Percentiles rank a stretch among this genome's conserved stretches.
These are phyloP conservation scores for Fusarium cicatricum DNA, from an alignment of 2,329 filamentous ascomycete species.

Conservation along the genomic window DNA sequence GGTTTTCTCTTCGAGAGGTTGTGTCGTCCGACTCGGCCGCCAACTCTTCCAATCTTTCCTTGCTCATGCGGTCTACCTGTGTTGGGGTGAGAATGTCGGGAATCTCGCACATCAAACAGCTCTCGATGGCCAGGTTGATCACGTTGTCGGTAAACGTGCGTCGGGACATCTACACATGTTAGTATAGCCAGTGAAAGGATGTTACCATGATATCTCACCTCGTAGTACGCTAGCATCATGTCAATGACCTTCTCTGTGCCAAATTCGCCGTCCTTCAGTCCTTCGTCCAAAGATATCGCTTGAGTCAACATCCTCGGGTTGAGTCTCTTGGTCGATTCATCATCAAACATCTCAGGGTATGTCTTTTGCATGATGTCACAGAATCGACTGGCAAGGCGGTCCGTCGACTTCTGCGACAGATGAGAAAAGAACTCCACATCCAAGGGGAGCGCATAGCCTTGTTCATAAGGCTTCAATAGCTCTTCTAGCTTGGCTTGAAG, in stretches of 20 bases:
- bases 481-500: constrained; percentile 51
- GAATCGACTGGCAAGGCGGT: constrained; percentile 26
- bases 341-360: constrained; percentile 36
- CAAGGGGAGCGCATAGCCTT: constrained; percentile 39
- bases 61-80: constrained; percentile 38
- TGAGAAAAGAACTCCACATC: constrained; percentile 44
- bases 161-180: constrained; percentile 48
- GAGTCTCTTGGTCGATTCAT: neutral
- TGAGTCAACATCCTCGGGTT: constrained; percentile 4
- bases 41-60: constrained; percentile 17
- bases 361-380: constrained; percentile 1
- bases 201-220: constrained; percentile 40
- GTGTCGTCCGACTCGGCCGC: constrained; percentile 14
- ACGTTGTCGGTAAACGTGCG: constrained; percentile 58
- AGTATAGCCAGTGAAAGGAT: neutral
- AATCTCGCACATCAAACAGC: constrained; percentile 54
- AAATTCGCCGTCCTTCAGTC: constrained; percentile 42
- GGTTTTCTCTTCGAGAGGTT: constrained; percentile 4
- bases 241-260: constrained; percentile 53
- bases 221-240: constrained; percentile 55
- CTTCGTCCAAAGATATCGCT: constrained; percentile 6
- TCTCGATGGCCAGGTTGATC: constrained; percentile 57
- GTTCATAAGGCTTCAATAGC: constrained; percentile 48
- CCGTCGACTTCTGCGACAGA: constrained; percentile 2
- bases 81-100: constrained; percentile 52